Evolutionary conservation across 805 yeast species (phyloP).

Genomic region (Metschnikowia corniflorae): DNA sequence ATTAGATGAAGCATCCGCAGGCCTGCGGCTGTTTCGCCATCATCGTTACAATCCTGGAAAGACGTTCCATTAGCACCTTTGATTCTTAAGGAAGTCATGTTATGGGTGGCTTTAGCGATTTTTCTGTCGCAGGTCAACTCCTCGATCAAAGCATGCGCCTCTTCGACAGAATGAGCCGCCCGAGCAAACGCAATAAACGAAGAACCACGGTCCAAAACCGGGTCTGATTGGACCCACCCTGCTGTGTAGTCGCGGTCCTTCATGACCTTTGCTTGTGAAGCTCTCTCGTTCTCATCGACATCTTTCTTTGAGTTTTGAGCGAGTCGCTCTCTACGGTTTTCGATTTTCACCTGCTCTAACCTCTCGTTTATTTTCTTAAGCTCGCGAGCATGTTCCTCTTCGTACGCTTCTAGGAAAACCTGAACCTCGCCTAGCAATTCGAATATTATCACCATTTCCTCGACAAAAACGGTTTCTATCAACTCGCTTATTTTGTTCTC

Average conservation of each 20-base stretch:
- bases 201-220: slow-evolving; percentile 78
- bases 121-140: slow-evolving; percentile 60
- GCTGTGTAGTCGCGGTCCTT: slow-evolving; percentile 45
- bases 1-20: slow-evolving; percentile 76
- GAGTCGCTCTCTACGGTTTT: slow-evolving; percentile 2
- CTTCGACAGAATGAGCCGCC: slow-evolving; percentile 58
- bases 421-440: slow-evolving; percentile 71
- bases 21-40: slow-evolving; percentile 97
- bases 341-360: slow-evolving; percentile 23
- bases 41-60: slow-evolving; percentile 89
- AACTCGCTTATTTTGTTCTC: slow-evolving; percentile 47
- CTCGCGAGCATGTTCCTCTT: slow-evolving; percentile 7
- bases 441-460: slow-evolving; percentile 73
- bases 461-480: slow-evolving; percentile 43
- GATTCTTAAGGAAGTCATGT: slow-evolving; percentile 86
- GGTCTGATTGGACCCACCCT: slow-evolving; percentile 77
- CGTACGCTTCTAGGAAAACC: slow-evolving; percentile 38
- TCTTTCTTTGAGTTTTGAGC: slow-evolving; percentile 1
- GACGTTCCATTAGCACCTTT: slow-evolving; percentile 50
- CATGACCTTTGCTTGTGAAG: background rate
- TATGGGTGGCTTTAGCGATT: slow-evolving; percentile 67
- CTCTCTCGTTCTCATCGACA: background rate
- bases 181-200: slow-evolving; percentile 78
- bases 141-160: slow-evolving; percentile 54
- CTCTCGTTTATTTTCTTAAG: slow-evolving; percentile 7